These are phyloP conservation scores for Penicillium coffeae DNA, from an alignment of 495 filamentous ascomycete genomes.

Conservation along the genomic window DNA sequence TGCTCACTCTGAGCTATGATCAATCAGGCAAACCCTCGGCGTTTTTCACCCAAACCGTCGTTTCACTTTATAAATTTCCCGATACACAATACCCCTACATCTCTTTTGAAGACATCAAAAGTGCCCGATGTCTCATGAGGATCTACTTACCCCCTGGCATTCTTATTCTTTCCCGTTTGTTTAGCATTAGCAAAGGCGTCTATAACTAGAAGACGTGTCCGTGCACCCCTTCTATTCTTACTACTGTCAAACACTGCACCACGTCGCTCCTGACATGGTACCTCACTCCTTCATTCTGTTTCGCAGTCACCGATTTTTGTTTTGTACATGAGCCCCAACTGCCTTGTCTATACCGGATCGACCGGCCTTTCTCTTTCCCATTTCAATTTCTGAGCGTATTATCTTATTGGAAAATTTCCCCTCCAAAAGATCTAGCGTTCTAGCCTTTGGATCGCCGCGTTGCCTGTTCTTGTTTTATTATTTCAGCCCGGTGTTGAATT, in stretches of 20 bases:
- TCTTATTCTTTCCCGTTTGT: background rate
- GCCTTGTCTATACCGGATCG: slow-evolving; percentile 19
- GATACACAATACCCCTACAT: slow-evolving; percentile 10
- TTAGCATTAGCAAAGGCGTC: background rate
- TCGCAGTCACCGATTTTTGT: background rate
- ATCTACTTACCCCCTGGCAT: no score
- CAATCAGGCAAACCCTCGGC: no score
- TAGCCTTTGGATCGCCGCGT: no score
- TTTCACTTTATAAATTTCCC: no score
- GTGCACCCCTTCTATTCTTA: background rate
- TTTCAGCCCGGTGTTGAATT: background rate
- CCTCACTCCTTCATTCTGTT: background rate
- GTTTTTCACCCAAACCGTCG: background rate
- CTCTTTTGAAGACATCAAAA: no score
- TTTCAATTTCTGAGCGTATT: slow-evolving; percentile 6
- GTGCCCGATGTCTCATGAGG: no score
- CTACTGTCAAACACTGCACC: background rate
- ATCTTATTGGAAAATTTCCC: no score
- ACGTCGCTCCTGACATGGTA: background rate
- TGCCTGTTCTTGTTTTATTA: background rate
- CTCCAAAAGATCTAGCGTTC: no score
- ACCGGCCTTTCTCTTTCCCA: slow-evolving; percentile 3
- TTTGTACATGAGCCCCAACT: slow-evolving; percentile 37
- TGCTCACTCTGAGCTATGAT: slow-evolving; percentile 18
- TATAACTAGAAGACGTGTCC: background rate